Conservation (phyloP, 2,329 filamentous ascomycete species). For the Epichloe gansuensis region DNA sequence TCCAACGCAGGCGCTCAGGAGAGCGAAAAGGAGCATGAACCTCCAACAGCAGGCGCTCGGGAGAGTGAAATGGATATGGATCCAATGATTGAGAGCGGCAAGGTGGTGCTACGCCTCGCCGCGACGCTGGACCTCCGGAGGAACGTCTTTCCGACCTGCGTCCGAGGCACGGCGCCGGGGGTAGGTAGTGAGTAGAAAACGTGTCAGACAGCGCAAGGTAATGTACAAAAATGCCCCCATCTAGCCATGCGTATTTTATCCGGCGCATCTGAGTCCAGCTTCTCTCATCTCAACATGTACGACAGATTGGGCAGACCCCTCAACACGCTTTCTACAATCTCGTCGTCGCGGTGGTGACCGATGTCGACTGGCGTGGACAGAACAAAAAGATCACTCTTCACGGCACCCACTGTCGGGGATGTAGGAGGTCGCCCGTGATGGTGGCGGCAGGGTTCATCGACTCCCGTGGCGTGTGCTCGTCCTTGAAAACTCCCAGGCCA, state of each 20-base stretch:
- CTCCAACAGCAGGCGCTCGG: too few species aligned
- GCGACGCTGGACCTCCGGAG: slow-evolving; percentile 31
- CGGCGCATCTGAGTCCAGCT: too few species aligned
- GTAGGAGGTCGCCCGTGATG: background rate
- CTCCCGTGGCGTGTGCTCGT: background rate
- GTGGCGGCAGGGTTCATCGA: too few species aligned
- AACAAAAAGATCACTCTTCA: too few species aligned
- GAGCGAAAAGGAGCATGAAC: too few species aligned
- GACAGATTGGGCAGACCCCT: slow-evolving; percentile 30
- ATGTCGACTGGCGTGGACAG: background rate
- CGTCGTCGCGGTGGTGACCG: slow-evolving; percentile 15
- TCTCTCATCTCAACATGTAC: slow-evolving; percentile 30
- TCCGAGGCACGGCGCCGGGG: slow-evolving; percentile 17
- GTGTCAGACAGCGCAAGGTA: too few species aligned
- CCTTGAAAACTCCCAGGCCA: background rate
- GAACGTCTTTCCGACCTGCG: slow-evolving; percentile 18
- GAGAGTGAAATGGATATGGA: too few species aligned
- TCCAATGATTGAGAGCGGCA: too few species aligned
- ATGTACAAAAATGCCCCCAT: too few species aligned
- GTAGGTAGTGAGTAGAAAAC: too few species aligned
- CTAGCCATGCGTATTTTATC: too few species aligned
- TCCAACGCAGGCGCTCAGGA: too few species aligned
- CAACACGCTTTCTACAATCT: slow-evolving; percentile 23
- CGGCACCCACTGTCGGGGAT: background rate
- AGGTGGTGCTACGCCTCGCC: slow-evolving; percentile 18